Percentiles rank a stretch among this genome's conserved stretches.
Evolutionary conservation across 2,329 filamentous ascomycete species (phyloP).

Genomic region (Thelonectria olida): DNA sequence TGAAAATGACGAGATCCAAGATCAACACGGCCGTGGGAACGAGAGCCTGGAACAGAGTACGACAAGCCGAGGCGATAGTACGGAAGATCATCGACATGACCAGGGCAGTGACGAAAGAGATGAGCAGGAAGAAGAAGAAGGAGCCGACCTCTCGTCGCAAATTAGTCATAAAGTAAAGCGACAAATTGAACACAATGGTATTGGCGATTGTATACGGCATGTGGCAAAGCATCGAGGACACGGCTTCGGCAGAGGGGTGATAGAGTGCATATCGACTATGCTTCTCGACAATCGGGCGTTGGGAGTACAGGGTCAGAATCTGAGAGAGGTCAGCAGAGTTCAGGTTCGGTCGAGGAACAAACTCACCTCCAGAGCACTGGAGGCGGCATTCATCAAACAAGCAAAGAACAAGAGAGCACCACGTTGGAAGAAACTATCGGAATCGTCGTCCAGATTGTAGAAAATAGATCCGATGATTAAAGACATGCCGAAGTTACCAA

Average conservation of each 20-base stretch:
- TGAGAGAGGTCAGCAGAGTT: slow-evolving; percentile 38
- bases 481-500: slow-evolving; percentile 80
- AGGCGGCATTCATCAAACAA: slow-evolving; percentile 85
- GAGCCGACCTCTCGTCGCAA: slow-evolving; percentile 76
- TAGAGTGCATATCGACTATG: slow-evolving; percentile 88
- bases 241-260: slow-evolving; percentile 88
- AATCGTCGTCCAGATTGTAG: slow-evolving; percentile 74
- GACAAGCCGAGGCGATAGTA: slow-evolving; percentile 41
- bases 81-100: slow-evolving; percentile 74
- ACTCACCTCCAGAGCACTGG: slow-evolving; percentile 76
- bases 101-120: slow-evolving; percentile 77
- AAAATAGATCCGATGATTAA: slow-evolving; percentile 84
- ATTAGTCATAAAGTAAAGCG: slow-evolving; percentile 88
- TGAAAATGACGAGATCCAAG: slow-evolving; percentile 67
- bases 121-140: slow-evolving; percentile 88
- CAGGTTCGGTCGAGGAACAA: background rate
- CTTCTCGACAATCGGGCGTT: slow-evolving; percentile 93
- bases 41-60: slow-evolving; percentile 41
- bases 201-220: slow-evolving; percentile 82
- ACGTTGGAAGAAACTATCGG: slow-evolving; percentile 79
- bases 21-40: slow-evolving; percentile 42
- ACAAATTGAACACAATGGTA: slow-evolving; percentile 78
- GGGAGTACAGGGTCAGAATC: slow-evolving; percentile 86
- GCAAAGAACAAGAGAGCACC: slow-evolving; percentile 88
- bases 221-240: slow-evolving; percentile 86